Evolutionary conservation across 1,139 yeast species (phyloP).

Genomic region (Yamadazyma atlantica): DNA sequence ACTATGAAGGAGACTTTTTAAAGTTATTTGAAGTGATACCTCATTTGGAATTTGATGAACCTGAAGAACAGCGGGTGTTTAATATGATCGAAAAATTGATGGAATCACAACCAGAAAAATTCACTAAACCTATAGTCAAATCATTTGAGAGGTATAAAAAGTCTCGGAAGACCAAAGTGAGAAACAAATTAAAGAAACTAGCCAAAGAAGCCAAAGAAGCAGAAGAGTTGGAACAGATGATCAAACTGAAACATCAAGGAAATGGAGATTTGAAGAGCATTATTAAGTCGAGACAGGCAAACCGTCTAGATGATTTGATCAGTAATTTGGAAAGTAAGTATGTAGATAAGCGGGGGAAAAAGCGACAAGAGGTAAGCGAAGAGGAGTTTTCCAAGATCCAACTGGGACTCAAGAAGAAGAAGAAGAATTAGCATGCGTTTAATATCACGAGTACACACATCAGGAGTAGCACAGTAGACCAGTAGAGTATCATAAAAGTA

Average conservation of each 20-base stretch:
- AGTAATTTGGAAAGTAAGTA: conserved; percentile 57
- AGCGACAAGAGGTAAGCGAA: conserved; percentile 35
- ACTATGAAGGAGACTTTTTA: conserved; percentile 68
- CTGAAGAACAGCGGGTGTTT: conserved; percentile 61
- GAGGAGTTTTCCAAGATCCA: conserved; percentile 35
- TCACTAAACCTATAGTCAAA: conserved; percentile 48
- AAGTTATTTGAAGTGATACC: conserved; percentile 72
- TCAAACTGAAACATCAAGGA: conserved; percentile 38
- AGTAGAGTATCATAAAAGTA: not conserved
- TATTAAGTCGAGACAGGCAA: conserved; percentile 45
- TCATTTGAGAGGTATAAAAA: conserved; percentile 57
- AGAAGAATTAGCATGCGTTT: too few species aligned
- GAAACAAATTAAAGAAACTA: conserved; percentile 45
- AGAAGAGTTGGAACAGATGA: conserved; percentile 52
- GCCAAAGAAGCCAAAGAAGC: conserved; percentile 71
- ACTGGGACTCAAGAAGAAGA: conserved; percentile 18
- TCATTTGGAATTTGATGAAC: conserved; percentile 66
- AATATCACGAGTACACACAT: too few species aligned
- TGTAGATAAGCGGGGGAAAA: conserved; percentile 36
- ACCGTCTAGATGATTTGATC: conserved; percentile 49
- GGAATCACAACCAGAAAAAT: conserved; percentile 47
- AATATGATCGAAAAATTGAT: conserved; percentile 54
- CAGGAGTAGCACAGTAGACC: not conserved
- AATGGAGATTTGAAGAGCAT: conserved; percentile 55
- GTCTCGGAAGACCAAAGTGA: conserved; percentile 45